Percentiles rank a stretch among this genome's conserved stretches.
These are phyloP conservation scores for Dryas drummondii DNA, from an alignment of 306 rosid genomes.

Conservation along the genomic window DNA sequence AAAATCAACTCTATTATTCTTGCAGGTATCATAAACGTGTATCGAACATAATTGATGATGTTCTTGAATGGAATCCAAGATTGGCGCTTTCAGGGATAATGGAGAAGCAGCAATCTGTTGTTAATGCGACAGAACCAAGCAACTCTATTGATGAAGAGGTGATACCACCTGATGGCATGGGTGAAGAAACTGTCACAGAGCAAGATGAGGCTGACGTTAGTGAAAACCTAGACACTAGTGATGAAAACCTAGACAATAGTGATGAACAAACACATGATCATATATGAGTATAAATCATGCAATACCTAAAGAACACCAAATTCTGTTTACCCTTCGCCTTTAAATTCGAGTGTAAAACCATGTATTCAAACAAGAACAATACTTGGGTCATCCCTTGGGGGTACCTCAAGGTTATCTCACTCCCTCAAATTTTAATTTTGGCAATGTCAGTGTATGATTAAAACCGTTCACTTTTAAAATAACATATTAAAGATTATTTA, in stretches of 20 bases:
- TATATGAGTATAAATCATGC: slow-evolving; percentile 31
- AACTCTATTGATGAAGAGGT: slow-evolving; percentile 36
- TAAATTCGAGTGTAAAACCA: slow-evolving; percentile 54
- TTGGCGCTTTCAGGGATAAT: slow-evolving; percentile 96
- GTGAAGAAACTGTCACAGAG: slow-evolving; percentile 41
- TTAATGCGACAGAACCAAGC: slow-evolving; percentile 60
- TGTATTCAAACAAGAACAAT: slow-evolving; percentile 34
- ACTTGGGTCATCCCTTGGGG: too few species aligned
- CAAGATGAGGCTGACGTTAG: slow-evolving; percentile 42
- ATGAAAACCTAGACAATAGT: slow-evolving; percentile 27
- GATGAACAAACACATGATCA: slow-evolving; percentile 56
- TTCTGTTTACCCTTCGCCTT: slow-evolving; percentile 29
- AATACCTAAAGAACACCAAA: slow-evolving; percentile 42
- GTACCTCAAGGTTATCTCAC: too few species aligned
- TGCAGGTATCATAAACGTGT: slow-evolving; percentile 92
- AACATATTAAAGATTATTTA: too few species aligned
- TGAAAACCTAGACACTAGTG: slow-evolving; percentile 41
- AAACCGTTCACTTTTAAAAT: too few species aligned
- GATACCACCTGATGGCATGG: slow-evolving; percentile 32
- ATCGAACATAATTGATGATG: slow-evolving; percentile 93
- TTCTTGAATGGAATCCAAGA: slow-evolving; percentile 94
- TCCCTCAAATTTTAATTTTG: too few species aligned
- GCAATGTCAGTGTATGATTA: too few species aligned
- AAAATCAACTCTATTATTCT: background rate
- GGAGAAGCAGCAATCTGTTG: slow-evolving; percentile 73